phyloP scores from a whole-genome alignment of 2,329 filamentous ascomycete genomes.

The Botrytis elliptica region DNA sequence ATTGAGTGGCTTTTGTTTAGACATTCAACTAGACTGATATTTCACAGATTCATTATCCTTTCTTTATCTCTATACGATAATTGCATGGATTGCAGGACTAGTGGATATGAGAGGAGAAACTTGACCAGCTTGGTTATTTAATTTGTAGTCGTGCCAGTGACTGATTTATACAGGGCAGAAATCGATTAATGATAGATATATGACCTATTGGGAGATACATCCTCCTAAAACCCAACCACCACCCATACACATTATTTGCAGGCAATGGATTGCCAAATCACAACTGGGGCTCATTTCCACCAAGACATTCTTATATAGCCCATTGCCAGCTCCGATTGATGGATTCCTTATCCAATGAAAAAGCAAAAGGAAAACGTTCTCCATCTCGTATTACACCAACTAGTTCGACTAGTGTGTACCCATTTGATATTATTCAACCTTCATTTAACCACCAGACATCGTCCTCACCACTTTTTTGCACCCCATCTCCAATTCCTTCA shows the following conservation, averaged over 20 bases:
- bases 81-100: neutral
- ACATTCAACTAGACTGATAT: too few relatives aligned
- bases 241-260: neutral
- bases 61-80: neutral
- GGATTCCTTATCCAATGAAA: too few relatives aligned
- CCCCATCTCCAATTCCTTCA: neutral
- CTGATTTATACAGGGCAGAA: too few relatives aligned
- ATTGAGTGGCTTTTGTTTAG: neutral
- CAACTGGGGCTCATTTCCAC: too few relatives aligned
- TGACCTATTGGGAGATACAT: neutral
- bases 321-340: neutral
- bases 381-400: neutral
- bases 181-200: neutral
- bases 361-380: neutral
- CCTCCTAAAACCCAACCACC: neutral
- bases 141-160: neutral
- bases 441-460: slow-evolving; percentile 2
- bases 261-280: neutral
- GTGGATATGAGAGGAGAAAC: neutral
- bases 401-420: too few relatives aligned
- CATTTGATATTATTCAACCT: neutral
- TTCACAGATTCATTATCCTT: neutral
- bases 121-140: neutral
- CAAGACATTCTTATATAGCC: neutral
- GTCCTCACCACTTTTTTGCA: neutral